Percentiles rank a stretch among this genome's conserved stretches.
phyloP scores from a whole-genome alignment of 768 basidiomycete genomes.

The Lactarius psammicola region DNA sequence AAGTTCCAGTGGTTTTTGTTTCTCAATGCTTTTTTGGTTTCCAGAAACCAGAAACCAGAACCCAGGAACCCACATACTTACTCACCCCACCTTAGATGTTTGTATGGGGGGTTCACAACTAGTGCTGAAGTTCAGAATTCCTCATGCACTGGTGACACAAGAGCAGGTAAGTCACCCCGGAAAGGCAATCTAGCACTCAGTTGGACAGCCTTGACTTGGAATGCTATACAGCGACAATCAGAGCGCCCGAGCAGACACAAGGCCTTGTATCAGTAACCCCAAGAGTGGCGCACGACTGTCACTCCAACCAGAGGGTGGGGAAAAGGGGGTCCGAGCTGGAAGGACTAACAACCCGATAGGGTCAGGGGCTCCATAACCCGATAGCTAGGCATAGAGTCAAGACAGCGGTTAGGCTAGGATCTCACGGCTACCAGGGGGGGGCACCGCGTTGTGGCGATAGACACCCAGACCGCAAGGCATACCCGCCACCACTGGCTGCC shows the following conservation, averaged over 20 bases:
- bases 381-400: not conserved
- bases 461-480: no score
- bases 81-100: not conserved
- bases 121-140: not conserved
- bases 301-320: not conserved
- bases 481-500: not conserved
- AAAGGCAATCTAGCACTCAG: not conserved
- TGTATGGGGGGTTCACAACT: not conserved
- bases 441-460: no score
- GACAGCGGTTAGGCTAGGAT: not conserved
- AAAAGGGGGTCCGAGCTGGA: not conserved
- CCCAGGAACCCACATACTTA: not conserved
- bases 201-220: not conserved
- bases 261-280: not conserved
- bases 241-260: not conserved
- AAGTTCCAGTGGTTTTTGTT: not conserved
- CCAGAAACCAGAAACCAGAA: not conserved
- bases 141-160: not conserved
- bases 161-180: not conserved
- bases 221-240: not conserved
- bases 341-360: not conserved
- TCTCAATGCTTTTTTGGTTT: not conserved
- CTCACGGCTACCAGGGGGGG: not conserved
- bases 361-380: not conserved
- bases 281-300: not conserved